Percentiles rank a stretch among this genome's conserved stretches.
These are phyloP conservation scores for Oryza rufipogon DNA, from an alignment of 176 grass and related monocot species.

Conservation along the genomic window DNA sequence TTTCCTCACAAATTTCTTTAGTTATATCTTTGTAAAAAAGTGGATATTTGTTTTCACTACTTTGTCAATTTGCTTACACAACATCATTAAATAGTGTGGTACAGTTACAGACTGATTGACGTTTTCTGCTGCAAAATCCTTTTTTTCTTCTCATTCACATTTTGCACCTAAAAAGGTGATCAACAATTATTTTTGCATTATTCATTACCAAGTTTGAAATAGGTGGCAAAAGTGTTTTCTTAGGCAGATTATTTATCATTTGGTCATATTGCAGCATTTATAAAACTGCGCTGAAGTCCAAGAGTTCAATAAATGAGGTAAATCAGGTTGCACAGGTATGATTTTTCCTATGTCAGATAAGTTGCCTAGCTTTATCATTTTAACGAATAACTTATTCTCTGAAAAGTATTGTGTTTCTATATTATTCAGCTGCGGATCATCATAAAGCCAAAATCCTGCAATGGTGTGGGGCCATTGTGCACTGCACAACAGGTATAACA, in stretches of 20 bases:
- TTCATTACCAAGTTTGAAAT: conserved; percentile 32
- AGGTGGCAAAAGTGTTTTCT: conserved; percentile 2
- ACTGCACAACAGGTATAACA: conserved; percentile 79
- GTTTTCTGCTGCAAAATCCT: background rate
- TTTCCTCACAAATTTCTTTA: background rate
- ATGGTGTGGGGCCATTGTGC: conserved; percentile 86
- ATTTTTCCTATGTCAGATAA: conserved; percentile 31
- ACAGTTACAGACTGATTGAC: background rate
- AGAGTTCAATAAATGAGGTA: conserved; percentile 76
- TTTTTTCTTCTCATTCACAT: conserved; percentile 32
- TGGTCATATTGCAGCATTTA: conserved; percentile 69
- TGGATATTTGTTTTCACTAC: background rate
- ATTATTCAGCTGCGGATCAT: conserved; percentile 77
- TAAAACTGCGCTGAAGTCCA: conserved; percentile 69
- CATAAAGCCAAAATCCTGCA: conserved; percentile 85
- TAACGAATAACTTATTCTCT: conserved; percentile 22
- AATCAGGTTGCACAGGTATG: conserved; percentile 95
- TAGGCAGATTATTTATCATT: conserved; percentile 44
- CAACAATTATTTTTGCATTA: background rate
- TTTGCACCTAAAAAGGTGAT: conserved; percentile 21
- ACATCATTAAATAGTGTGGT: conserved; percentile 5
- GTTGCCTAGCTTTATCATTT: conserved; percentile 13
- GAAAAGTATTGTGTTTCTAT: conserved; percentile 21
- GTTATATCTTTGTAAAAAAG: background rate
- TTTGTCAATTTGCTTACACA: background rate